Evolutionary conservation across 2,329 filamentous ascomycete species (phyloP), one percentile per base, ranked within the genome.

Genomic region (Colletotrichum filicis): DNA sequence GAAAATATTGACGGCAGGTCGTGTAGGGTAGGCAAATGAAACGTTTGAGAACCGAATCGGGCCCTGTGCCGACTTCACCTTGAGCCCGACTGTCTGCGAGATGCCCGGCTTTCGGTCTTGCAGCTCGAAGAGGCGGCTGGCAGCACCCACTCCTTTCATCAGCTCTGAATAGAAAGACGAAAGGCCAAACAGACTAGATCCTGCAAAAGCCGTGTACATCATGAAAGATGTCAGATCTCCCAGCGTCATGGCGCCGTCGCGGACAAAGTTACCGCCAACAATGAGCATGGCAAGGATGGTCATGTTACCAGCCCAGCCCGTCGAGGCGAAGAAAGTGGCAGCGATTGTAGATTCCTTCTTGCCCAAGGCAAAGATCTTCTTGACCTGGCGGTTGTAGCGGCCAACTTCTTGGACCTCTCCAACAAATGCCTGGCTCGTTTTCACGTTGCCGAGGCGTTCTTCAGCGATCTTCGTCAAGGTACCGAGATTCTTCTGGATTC

Each of bases 91-190:
- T 0, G 97, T 99, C 24, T 95, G 91, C n/a, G 92, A 92, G 74
- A 98, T 97, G 2, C 92, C 93, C 0, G 95, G 94, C 71, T 94
- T 87, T 75, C 97, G 92, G 81, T 99, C 97, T 81, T 98, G 95
- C 6, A 99, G 89, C 80, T 99, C 97, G 79, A 99, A 99, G 1
- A 99, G 87, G 73, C 97, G 93, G 79, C 93, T 97, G n/a, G 97
- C 97, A 55, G 97, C 97, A 78, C 97, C 97, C 4, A 98, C 96
- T 55, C 97, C 97, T 83, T 99, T 99, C 97, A 99, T 99, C 74
- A 99, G 88, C 81, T 99, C 97, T 0, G 95, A 98, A 83, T 98
- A 99, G 84, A 99, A 99, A 69, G 94, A 95, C 4, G 95, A 98
- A 1, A 99, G 87, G 4, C 97, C 97, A 77, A 98, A 98, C 75